Base-by-base conservation (phyloP, 371 early-diverging fungal species). In the Syncephalis fuscata region DNA sequence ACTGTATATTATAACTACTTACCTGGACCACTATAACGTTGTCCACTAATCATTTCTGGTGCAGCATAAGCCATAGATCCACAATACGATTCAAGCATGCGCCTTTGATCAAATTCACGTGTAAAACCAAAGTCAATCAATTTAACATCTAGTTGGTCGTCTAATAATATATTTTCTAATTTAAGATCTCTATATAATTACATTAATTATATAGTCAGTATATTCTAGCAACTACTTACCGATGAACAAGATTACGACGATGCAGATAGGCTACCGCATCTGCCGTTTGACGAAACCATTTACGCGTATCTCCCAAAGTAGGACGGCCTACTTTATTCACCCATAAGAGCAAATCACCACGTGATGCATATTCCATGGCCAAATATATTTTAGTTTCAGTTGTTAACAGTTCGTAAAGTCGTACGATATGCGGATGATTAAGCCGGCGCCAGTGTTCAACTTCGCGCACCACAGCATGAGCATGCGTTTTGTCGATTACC, bases 401-500 rank as follows among this genome's bases (percentile, higher is more conserved):
- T 51, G 74, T 76, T 57, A 85, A 71, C 4, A 80, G 76, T 40
- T 82, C 82, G 44, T 76, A 67, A 9, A 85, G 62, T 23, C 68
- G 69, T 17, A 86, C 75, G 44, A 86, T 76, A 52, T 78, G 74
- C 8, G 76, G 71, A 59, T 82, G 78, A 39, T 73, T 71, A 32
- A 95, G 60, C 46, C 80, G 76, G 9, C 88, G 82, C 69, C 87
- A 82, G 39, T 88, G 82, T 48, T 87, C 80, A 43, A 92, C 83
- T 68, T 96, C 97, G 45, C 92, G 78, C 25, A 80, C 67, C 5
- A 74, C 60, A 3, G 53, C 52, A 11, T 55, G 52, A 3, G 43
- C 41, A 27, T 88, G 84, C 15, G 80, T 70, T 56, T 85, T 87
- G 60, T 74, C 79, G 46, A 91, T 84, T 24, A 81, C 79, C 65